These are phyloP conservation scores for Calonectria hongkongensis DNA, from an alignment of 2,329 filamentous ascomycete genomes.

Conservation along the genomic window DNA sequence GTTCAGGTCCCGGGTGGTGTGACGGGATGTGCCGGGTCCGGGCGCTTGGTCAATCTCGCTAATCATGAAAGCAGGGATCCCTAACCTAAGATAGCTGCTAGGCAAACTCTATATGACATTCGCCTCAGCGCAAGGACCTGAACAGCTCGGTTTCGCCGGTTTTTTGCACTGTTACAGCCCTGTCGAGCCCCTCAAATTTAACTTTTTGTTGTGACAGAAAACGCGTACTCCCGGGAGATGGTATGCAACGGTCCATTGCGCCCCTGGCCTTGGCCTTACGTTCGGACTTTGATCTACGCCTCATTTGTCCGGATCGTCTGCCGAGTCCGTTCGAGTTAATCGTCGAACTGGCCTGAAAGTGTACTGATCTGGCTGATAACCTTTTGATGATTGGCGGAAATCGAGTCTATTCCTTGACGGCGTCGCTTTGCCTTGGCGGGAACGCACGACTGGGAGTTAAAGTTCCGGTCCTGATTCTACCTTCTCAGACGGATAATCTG, in stretches of 20 bases:
- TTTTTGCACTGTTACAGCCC: background rate
- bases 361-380: background rate
- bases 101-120: background rate
- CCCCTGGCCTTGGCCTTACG: background rate
- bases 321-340: background rate
- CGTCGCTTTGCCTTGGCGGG: no score
- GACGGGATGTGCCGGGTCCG: background rate
- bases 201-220: background rate
- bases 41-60: background rate
- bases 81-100: background rate
- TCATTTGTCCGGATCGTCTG: background rate
- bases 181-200: background rate
- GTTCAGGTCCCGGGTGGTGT: background rate
- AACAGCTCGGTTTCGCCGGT: background rate
- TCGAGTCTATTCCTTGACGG: background rate
- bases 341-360: background rate
- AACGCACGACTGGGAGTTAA: no score
- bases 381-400: constrained; percentile 14
- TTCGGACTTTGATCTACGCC: background rate
- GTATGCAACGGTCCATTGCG: background rate
- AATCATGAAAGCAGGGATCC: background rate
- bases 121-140: background rate
- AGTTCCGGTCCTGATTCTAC: no score
- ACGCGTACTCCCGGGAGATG: constrained; percentile 11
- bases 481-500: background rate